A percentile compares a stretch with the other conserved stretches of the same genome.
Conservation (phyloP, 73 alveolate species). For the Stentor roeselii region DNA sequence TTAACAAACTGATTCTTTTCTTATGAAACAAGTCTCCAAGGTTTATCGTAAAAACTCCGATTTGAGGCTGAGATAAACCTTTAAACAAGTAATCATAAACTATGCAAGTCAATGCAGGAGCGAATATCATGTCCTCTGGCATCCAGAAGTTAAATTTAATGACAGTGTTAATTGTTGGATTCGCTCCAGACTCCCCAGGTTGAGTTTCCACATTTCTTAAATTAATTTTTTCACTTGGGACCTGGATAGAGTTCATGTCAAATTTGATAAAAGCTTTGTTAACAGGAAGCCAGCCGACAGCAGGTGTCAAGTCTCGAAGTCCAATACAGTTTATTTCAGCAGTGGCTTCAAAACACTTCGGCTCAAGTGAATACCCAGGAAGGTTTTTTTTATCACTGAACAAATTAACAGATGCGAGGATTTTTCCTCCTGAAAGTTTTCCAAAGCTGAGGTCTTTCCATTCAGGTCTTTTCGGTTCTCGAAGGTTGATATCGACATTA, state of each 20-base stretch:
- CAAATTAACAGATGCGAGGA: constrained; percentile 76
- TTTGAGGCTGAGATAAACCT: constrained; percentile 74
- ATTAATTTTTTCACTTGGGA: constrained; percentile 66
- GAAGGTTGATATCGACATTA: constrained; percentile 51
- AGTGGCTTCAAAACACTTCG: constrained; percentile 24
- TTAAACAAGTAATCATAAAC: constrained; percentile 86
- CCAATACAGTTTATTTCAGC: constrained; percentile 78
- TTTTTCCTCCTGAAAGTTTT: constrained; percentile 72
- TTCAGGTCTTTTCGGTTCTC: constrained; percentile 68
- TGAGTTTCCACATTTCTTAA: constrained; percentile 77
- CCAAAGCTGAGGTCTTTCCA: constrained; percentile 83
- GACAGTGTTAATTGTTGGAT: constrained; percentile 88
- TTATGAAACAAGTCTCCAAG: constrained; percentile 47
- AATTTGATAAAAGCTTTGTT: constrained; percentile 87
- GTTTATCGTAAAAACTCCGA: constrained; percentile 77
- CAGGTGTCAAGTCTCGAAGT: constrained; percentile 75
- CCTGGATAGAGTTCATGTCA: constrained; percentile 69
- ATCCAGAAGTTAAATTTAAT: constrained; percentile 76
- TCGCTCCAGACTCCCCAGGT: constrained; percentile 92
- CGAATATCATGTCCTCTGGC: constrained; percentile 73
- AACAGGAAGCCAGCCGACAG: constrained; percentile 86
- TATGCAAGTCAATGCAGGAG: constrained; percentile 73
- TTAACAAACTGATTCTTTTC: not conserved
- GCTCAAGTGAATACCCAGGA: constrained; percentile 40
- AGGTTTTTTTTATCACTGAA: constrained; percentile 45